phyloP scores from a whole-genome alignment of 768 basidiomycete species.

The Amanita muscaria region DNA sequence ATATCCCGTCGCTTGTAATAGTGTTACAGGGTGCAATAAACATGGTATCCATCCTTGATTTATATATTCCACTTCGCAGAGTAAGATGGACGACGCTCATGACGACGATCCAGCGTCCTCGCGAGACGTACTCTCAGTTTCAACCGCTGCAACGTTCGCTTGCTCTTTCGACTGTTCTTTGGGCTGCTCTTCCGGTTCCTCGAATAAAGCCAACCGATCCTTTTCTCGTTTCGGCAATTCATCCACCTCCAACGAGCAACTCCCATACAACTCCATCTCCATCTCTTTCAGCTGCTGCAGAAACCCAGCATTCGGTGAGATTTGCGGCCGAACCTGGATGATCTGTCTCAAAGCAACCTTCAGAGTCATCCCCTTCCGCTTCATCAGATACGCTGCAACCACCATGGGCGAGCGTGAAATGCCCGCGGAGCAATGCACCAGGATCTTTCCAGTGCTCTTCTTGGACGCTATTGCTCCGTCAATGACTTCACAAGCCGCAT shows the following conservation, averaged over 20 bases:
- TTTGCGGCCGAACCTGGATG: slow-evolving; percentile 24
- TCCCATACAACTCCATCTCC: slow-evolving; percentile 21
- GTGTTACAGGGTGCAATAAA: too few relatives aligned
- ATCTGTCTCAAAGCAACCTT: slow-evolving; percentile 29
- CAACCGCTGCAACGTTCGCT: too few relatives aligned
- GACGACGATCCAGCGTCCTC: too few relatives aligned
- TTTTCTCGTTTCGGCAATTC: slow-evolving; percentile 24
- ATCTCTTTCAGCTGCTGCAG: slow-evolving; percentile 32
- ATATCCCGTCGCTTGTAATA: too few relatives aligned
- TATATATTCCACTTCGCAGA: too few relatives aligned
- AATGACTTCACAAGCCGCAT: slow-evolving; percentile 16
- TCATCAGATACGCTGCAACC: slow-evolving; percentile 34
- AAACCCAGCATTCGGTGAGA: slow-evolving; percentile 35
- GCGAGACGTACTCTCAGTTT: too few relatives aligned
- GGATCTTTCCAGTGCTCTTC: slow-evolving; percentile 24
- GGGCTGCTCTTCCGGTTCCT: too few relatives aligned
- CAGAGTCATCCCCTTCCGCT: slow-evolving; percentile 24
- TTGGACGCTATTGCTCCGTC: too few relatives aligned
- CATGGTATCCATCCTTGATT: too few relatives aligned
- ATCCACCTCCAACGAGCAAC: slow-evolving; percentile 23
- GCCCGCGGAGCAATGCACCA: slow-evolving; percentile 37
- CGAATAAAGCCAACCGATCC: too few relatives aligned
- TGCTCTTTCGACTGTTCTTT: too few relatives aligned
- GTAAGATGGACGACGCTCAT: too few relatives aligned
- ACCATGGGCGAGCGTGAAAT: slow-evolving; percentile 37